These are phyloP conservation scores for Albatrellus sp. DNA, from an alignment of 1,284 basidiomycete genomes.

Conservation along the genomic window DNA sequence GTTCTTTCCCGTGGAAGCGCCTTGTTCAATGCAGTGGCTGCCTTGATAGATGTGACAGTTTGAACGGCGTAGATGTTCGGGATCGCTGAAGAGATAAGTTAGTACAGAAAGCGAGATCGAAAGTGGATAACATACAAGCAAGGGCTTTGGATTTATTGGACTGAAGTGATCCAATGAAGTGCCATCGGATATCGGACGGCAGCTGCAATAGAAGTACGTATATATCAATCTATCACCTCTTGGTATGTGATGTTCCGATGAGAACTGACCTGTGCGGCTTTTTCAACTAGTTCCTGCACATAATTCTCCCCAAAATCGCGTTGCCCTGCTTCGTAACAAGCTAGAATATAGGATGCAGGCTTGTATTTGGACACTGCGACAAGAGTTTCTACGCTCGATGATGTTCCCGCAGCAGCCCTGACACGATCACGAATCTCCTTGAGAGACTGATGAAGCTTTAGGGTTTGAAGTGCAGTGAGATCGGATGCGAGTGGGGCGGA, in stretches of 20 bases:
- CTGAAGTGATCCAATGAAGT: conserved; percentile 92
- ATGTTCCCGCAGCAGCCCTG: conserved; percentile 20
- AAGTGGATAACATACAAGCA: conserved; percentile 47
- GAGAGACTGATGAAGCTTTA: conserved; percentile 41
- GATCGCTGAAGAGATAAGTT: conserved; percentile 40
- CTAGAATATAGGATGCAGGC: conserved; percentile 77
- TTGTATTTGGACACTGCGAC: conserved; percentile 96
- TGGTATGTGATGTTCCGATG: not conserved
- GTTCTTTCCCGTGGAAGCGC: conserved; percentile 42
- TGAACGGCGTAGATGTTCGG: conserved; percentile 86
- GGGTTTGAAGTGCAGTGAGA: conserved; percentile 19
- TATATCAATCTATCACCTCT: not conserved
- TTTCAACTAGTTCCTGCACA: conserved; percentile 90
- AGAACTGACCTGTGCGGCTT: conserved; percentile 57
- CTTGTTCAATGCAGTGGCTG: conserved; percentile 77
- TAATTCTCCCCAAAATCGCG: conserved; percentile 97
- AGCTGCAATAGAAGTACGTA: conserved; percentile 32
- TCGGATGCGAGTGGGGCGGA: no score
- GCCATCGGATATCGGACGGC: conserved; percentile 82
- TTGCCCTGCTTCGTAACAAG: conserved; percentile 72
- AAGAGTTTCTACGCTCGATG: conserved; percentile 26
- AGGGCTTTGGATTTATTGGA: conserved; percentile 90
- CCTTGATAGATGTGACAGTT: conserved; percentile 81
- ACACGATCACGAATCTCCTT: conserved; percentile 37
- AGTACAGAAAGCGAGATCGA: conserved; percentile 1